Evolutionary conservation across 2,329 filamentous ascomycete genomes (phyloP).

Genomic region (Periconia macrospinosa): DNA sequence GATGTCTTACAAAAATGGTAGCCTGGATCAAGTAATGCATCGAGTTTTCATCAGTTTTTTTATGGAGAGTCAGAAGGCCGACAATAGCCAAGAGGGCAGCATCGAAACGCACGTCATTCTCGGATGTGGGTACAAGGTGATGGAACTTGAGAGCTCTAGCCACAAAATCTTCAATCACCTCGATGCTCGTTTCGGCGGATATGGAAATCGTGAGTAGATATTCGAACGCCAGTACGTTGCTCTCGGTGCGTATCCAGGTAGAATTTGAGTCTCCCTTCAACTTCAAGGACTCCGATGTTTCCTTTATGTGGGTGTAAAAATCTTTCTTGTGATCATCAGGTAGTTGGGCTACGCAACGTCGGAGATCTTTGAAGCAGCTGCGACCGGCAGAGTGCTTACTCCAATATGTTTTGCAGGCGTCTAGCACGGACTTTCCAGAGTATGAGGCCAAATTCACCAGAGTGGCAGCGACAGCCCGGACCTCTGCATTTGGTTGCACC

Average conservation of each 20-base stretch:
- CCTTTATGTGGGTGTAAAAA: conserved; percentile 19
- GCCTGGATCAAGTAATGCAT: conserved; percentile 25
- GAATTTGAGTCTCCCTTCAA: neutral
- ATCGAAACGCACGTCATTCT: conserved; percentile 4
- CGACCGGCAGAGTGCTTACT: neutral
- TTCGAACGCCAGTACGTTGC: conserved; percentile 28
- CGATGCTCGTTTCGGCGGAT: neutral
- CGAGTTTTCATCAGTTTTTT: neutral
- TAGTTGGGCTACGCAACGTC: conserved; percentile 22
- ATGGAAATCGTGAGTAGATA: conserved; percentile 28
- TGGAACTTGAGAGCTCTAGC: conserved; percentile 20
- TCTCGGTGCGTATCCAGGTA: conserved; percentile 20
- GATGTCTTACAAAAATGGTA: conserved; percentile 25
- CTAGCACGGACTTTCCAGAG: neutral
- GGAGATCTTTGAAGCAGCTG: conserved; percentile 33
- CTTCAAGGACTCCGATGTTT: neutral
- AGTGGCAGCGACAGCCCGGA: conserved; percentile 5
- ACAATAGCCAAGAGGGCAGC: conserved; percentile 23
- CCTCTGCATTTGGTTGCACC: neutral
- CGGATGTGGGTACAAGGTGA: conserved; percentile 7
- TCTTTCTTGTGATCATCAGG: conserved; percentile 10
- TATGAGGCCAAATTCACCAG: neutral
- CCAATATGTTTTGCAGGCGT: neutral
- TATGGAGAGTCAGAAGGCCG: conserved; percentile 24
- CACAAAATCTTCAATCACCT: conserved; percentile 18